Base-by-base conservation (phyloP, 805 yeast species). In the Myxozyma udenii region DNA sequence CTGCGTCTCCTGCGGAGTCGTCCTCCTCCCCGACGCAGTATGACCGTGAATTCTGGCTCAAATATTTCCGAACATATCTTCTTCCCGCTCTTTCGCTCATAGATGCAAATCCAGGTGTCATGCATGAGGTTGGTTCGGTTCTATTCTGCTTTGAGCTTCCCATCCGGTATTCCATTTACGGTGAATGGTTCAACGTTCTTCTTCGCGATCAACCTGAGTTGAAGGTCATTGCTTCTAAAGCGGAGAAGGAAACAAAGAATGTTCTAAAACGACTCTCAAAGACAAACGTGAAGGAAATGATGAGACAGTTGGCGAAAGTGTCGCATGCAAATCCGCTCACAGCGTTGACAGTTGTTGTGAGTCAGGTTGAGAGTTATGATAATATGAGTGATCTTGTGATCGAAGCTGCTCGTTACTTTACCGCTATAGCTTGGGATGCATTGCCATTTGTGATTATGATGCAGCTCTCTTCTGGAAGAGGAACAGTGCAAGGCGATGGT, bases 321-420 rank as follows among this genome's bases (percentile, higher is more conserved):
- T 78, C 89, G 19, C 82, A 80, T 53, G 70, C 85, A 1, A 87
- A 87, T 65, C 97, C 98, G 1, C 65, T 89, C 18, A 84, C 95
- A 1, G 80, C 89, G 12, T 78, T 90, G 40, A 70, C 78, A 21
- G 83, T 86, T 0, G 76, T 87, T 41, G 74, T 90, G 9, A 80
- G 80, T 41, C 96, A 88, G 64, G 80, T 91, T 57, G 98, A 91
- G 67, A 87, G 93, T 71, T 91, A 91, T 65, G 95, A 85, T 64
- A 91, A 91, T 64, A 77, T 91, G 57, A 85, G 84, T 41, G 81
- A 80, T 35, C 73, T 91, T 51, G 81, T 91, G 4, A 89, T 87
- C 7, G 84, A 84, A 42, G 79, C 93, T 4, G 88, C 96, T 0
- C 72, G 80, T 37, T 84, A 79, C 63, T 87, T 88, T 65, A 84